Evolutionary conservation across 345 rosid genomes (phyloP), one percentile per base, ranked within the genome.

Genomic region (Carallia brachiata): DNA sequence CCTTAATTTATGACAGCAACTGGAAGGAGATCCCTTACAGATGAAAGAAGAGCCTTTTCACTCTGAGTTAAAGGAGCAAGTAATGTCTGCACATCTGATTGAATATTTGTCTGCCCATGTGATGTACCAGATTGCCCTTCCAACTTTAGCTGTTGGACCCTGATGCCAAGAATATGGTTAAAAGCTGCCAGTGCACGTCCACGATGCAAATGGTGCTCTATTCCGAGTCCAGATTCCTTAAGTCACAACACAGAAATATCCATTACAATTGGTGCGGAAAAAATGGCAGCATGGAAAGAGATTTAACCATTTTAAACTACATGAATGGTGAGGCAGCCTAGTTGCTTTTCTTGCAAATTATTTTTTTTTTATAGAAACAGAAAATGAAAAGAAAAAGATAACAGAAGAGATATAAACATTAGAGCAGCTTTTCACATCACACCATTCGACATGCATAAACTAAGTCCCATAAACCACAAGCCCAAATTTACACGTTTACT

Each of bases 111-210:
- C 79, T 84, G 90, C 68, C 87, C 92, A 68, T 73, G 86, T 52
- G 63, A 70, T 81, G 81, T 68, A 77, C 77, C 79, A 62, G 96
- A 70, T 56, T 70, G 86, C 62, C 81, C 86, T 81, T 86, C 95
- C 66, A 78, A 31, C 71, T 95, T 92, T 70, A 92, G 78, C 75
- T 86, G 84, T 75, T 80, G 87, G 71, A 84, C 84, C 81, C 97
- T 92, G 23, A 75, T 80, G 55, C 82, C 85, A 66, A 95, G 88
- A 79, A 95, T 83, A 70, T 88, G 85, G 75, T 87, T 89, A 80
- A 95, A 95, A 61, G 99, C 97, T 68, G 99, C 96, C 61, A 95
- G 84, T 12, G 97, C 87, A 68, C 99, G 97, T 59, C 99, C 97
- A 70, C 99, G 99, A 82, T 92, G 91, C 83, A 95, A 84, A 82